Evolutionary conservation across 305 asterid species (phyloP), one percentile per base, ranked within the genome.

Genomic region (Ajuga reptans): DNA sequence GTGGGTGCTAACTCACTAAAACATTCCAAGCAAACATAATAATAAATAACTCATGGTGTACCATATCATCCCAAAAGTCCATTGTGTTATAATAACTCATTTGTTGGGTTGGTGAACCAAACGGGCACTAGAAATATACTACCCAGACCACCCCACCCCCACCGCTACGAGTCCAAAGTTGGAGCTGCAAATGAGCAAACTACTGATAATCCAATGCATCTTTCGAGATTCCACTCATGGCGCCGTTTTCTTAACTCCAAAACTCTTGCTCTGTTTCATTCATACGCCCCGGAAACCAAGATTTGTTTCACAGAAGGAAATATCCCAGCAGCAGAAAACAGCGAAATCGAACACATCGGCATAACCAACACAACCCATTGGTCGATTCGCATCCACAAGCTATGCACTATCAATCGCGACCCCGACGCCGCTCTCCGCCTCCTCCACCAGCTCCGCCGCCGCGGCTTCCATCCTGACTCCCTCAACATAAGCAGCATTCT

Each of bases 391-490:
- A 89, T 91, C 74, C 97, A 89, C 84, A 75, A 77, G 47, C 85
- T 87, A 47, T 91, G 96, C 75, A 36, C 88, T 27, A 72, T 72
- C 56, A 75, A 80, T 46, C 73, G 73, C 34, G 74, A 84, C 61
- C 82, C 76, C 15, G 87, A 89, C 69, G 80, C 84, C 16, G 92
- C 96, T 51, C 85, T 85, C 41, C 68, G 62, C 79, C 90, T 91
- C 39, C 78, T 88, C 37, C 78, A 84, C 65, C 78, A 68, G 17
- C 83, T 88, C 69, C 64, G 72, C 72, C 75, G 77, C 65, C 86
- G 71, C 1, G 96, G 96, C 1, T 89, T 64, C 79, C 77, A 33
- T 1, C 92, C 91, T 0, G 85, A 84, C 12, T 80, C 93, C 8
- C 84, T 84, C 59, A 87, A 86, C 64, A 59, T 86, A 72, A 85